Evolutionary conservation across 345 rosid genomes (phyloP).

Genomic region (Odontarrhena argentea): DNA sequence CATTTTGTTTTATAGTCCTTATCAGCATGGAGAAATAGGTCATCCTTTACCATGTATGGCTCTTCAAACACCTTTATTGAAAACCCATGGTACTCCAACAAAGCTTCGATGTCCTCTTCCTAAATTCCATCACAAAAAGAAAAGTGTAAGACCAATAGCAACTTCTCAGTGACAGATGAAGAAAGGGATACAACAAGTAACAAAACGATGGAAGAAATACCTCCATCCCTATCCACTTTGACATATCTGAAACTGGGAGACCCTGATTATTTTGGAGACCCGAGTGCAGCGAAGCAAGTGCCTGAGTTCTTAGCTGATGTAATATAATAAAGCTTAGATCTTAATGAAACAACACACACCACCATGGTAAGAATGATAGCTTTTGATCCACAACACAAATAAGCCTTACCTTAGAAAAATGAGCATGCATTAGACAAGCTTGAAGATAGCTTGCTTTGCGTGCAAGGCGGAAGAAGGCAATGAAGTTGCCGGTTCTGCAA

Average conservation of each 20-base stretch:
- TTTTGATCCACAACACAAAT: conserved; percentile 26
- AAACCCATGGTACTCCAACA: conserved; percentile 79
- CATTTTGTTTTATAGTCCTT: conserved; percentile 77
- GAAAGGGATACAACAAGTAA: conserved; percentile 14
- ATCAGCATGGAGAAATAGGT: conserved; percentile 74
- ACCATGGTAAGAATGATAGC: conserved; percentile 17
- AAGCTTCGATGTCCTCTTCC: conserved; percentile 77
- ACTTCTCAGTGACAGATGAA: conserved; percentile 20
- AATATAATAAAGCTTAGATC: conserved; percentile 34
- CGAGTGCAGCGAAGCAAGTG: conserved; percentile 84
- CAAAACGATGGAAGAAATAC: conserved; percentile 44
- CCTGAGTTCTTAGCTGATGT: conserved; percentile 84
- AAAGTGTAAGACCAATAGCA: conserved; percentile 37
- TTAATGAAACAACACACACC: conserved; percentile 25
- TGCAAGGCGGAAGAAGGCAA: conserved; percentile 90
- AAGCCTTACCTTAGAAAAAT: conserved; percentile 77
- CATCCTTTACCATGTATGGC: conserved; percentile 93
- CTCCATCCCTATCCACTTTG: conserved; percentile 96
- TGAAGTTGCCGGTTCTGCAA: conserved; percentile 86
- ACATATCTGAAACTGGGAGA: conserved; percentile 69
- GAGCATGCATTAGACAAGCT: conserved; percentile 99
- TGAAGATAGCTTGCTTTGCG: conserved; percentile 91
- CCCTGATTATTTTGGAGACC: conserved; percentile 90
- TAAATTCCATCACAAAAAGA: conserved; percentile 44
- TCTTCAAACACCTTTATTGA: conserved; percentile 76